Base-by-base conservation (phyloP, 148 eudicot species). In the Beta vulgaris region DNA sequence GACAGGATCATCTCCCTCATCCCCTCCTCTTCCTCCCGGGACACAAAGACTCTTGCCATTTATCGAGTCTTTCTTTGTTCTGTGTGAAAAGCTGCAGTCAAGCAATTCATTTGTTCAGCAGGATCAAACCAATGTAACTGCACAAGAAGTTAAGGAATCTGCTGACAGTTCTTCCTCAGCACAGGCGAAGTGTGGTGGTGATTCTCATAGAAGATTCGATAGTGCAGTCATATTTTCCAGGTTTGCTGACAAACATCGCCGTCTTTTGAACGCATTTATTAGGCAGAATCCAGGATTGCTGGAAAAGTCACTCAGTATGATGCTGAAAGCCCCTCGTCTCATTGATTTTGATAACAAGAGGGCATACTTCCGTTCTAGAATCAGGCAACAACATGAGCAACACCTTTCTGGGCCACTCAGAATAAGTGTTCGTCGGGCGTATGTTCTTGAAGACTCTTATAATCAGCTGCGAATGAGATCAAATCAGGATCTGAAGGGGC, bases 321-420 rank as follows among this genome's bases (percentile, higher is more conserved):
- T 95, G 92, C 86, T 95, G 76, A 95, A 92, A 83, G 91, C 89
- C 29, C 94, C 99, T 19, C 84, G 97, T 58, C 82, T 95, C 68
- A 95, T 95, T 51, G 99, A 95, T 80, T 95, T 95, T 83, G 99
- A 95, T 81, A 95, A 95, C 82, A 95, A 95, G 81, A 91, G 89
- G 77, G 88, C 94, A 51, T 87, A 95, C 75, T 95, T 95, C 73
- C 92, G 98, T 9, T 95, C 99, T 63, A 89, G 91, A 83, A 95
- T 95, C 72, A 82, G 96, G 72, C 94, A 92, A 79, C 99, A 92
- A 82, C 98, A 95, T 87, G 98, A 95, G 77, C 99, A 95, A 73
- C 97, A 95, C 77, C 88, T 90, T 74, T 83, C 97, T 26, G 96
- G 97, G 62, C 97, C 99, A n/a, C 83, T 95, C 37, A 81, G 99